phyloP scores from a whole-genome alignment of 140 eudicot genomes.

The Flaveria floridana region DNA sequence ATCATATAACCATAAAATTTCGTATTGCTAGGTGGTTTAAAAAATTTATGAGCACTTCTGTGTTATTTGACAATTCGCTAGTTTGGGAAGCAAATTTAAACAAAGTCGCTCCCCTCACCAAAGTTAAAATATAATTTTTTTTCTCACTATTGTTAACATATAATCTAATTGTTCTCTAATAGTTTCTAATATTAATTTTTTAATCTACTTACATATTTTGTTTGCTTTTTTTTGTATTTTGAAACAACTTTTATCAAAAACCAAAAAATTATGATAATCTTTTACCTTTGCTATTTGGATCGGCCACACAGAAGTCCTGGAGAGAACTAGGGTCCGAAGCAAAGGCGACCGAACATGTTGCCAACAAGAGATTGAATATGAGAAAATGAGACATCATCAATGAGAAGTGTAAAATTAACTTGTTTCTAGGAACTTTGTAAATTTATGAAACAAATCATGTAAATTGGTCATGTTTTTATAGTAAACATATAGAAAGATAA shows the following conservation, averaged over 20 bases:
- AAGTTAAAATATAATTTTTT: too few relatives aligned
- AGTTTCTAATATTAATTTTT: too few relatives aligned
- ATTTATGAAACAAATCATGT: not conserved
- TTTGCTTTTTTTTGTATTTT: too few relatives aligned
- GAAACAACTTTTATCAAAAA: too few relatives aligned
- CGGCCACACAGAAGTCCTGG: slow-evolving; percentile 50
- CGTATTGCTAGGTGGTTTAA: too few relatives aligned
- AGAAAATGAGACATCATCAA: slow-evolving; percentile 2
- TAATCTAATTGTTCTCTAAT: too few relatives aligned
- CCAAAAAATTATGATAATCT: not conserved
- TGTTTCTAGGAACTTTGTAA: not conserved
- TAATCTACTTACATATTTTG: too few relatives aligned
- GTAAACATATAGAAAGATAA: not conserved
- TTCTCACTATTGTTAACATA: too few relatives aligned
- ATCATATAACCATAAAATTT: not conserved
- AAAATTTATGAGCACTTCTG: too few relatives aligned
- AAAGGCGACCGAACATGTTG: slow-evolving; percentile 17
- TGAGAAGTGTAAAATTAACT: not conserved
- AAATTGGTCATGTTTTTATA: slow-evolving; percentile 22
- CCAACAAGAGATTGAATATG: slow-evolving; percentile 17
- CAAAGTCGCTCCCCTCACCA: too few relatives aligned
- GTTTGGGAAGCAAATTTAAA: too few relatives aligned
- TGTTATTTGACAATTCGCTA: too few relatives aligned
- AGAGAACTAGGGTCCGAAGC: slow-evolving; percentile 44
- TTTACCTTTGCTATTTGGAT: slow-evolving; percentile 25